Percentiles rank a stretch among this genome's conserved stretches.
These are phyloP conservation scores for Pythium aristosporum DNA, from an alignment of 352 stramenopile genomes.

Conservation along the genomic window DNA sequence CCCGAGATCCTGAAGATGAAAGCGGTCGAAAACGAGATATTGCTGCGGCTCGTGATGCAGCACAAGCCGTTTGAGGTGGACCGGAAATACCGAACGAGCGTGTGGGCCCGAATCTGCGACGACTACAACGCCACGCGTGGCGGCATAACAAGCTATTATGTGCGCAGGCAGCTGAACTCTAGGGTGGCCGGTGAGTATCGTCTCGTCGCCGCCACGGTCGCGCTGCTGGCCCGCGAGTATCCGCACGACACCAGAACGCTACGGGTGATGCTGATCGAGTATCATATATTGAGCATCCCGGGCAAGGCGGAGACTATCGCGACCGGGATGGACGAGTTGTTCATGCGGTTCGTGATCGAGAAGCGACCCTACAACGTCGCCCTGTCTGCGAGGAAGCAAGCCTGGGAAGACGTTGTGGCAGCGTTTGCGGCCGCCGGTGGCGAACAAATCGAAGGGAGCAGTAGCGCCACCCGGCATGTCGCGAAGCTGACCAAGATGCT, in stretches of 20 bases:
- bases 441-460: background rate
- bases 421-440: background rate
- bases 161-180: background rate
- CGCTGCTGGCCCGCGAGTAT: background rate
- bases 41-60: background rate
- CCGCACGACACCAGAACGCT: background rate
- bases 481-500: background rate
- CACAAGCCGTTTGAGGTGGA: background rate
- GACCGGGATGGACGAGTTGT: background rate
- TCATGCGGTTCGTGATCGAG: background rate
- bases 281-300: background rate
- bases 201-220: background rate
- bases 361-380: background rate
- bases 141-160: background rate
- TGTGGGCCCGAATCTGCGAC: background rate
- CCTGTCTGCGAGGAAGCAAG: background rate
- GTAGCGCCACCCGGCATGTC: background rate
- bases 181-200: background rate
- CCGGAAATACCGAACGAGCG: background rate
- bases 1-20: background rate
- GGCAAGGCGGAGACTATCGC: background rate
- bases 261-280: background rate
- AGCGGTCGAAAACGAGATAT: background rate
- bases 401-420: background rate
- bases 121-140: background rate